Percentiles rank a stretch among this genome's conserved stretches.
These are phyloP conservation scores for Neurospora sp. DNA, from an alignment of 2,329 filamentous ascomycete species.

Conservation along the genomic window DNA sequence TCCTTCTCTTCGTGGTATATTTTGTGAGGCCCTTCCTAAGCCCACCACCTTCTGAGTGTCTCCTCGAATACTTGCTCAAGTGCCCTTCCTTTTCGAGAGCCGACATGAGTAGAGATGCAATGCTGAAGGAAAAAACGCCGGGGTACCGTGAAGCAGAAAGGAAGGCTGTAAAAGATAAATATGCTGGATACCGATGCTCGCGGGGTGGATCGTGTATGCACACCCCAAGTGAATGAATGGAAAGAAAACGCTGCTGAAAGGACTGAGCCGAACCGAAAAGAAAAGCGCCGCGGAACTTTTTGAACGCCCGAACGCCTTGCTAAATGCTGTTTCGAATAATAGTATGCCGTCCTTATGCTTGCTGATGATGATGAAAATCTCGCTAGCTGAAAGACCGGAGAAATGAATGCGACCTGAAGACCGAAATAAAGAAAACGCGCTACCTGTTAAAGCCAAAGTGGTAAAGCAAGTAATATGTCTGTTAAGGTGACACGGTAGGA, in stretches of 20 bases:
- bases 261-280: background rate
- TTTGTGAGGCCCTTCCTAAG: background rate
- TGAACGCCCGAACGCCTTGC: background rate
- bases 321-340: background rate
- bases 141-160: background rate
- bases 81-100: background rate
- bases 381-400: background rate
- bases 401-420: background rate
- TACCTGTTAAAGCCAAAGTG: background rate
- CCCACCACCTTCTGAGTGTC: background rate
- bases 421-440: background rate
- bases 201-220: background rate
- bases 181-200: background rate
- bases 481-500: background rate
- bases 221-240: background rate
- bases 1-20: background rate
- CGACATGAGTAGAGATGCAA: background rate
- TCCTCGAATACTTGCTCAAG: background rate
- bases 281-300: background rate
- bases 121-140: background rate
- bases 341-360: background rate
- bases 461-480: background rate
- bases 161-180: background rate
- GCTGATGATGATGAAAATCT: background rate
- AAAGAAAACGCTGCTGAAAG: background rate